Conservation (phyloP, 1,139 yeast genomes). For the Pichia sp. region DNA sequence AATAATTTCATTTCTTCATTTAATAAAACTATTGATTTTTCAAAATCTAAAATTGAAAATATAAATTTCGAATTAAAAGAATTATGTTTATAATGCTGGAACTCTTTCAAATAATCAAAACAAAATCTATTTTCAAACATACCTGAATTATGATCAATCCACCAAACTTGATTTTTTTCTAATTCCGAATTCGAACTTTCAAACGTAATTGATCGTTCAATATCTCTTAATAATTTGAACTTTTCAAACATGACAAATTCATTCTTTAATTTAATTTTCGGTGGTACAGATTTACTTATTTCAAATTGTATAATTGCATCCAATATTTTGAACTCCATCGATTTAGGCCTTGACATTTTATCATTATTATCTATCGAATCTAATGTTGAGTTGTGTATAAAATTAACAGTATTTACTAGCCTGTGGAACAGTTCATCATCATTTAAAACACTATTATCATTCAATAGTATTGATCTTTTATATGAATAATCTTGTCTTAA, state of each 20-base stretch:
- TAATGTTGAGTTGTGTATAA: constrained; percentile 23
- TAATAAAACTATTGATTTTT: constrained; percentile 16
- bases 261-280: constrained; percentile 2
- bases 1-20: constrained; percentile 17
- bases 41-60: constrained; percentile 15
- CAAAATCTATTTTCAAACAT: constrained; percentile 11
- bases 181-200: neutral
- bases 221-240: constrained; percentile 10
- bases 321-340: constrained; percentile 14
- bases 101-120: constrained; percentile 15
- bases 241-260: constrained; percentile 5
- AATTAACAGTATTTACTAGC: constrained; percentile 22
- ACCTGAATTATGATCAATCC: constrained; percentile 7
- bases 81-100: constrained; percentile 3
- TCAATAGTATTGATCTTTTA: constrained; percentile 13
- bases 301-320: constrained; percentile 20
- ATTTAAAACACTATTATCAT: neutral
- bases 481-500: constrained; percentile 21
- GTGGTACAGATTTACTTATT: constrained; percentile 14
- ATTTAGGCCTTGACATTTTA: constrained; percentile 6
- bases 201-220: constrained; percentile 7
- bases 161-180: constrained; percentile 2
- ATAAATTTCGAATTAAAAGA: constrained; percentile 8
- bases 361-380: constrained; percentile 2
- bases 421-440: constrained; percentile 15